phyloP scores from a whole-genome alignment of 176 grass and related monocot genomes.

The Raddia guianensis region DNA sequence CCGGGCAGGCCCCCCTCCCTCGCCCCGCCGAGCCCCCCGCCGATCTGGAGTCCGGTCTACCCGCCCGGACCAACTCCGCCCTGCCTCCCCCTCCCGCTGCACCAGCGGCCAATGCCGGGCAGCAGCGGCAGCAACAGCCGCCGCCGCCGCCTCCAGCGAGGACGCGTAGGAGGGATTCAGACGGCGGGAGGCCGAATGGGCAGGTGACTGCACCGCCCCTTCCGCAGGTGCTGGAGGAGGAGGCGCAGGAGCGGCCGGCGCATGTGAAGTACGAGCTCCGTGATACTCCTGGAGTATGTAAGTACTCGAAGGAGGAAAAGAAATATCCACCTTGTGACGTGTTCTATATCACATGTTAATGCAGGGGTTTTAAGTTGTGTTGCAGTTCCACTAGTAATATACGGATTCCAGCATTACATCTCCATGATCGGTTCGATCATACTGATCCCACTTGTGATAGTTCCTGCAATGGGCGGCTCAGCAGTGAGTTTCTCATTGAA shows the following conservation, averaged over 20 bases:
- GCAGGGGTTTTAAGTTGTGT: slow-evolving; percentile 23
- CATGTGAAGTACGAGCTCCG: slow-evolving; percentile 89
- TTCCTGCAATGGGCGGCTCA: slow-evolving; percentile 91
- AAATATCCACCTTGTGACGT: neutral
- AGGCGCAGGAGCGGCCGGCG: slow-evolving; percentile 47
- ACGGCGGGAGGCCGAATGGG: slow-evolving; percentile 53
- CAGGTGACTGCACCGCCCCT: slow-evolving; percentile 41
- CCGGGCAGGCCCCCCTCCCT: slow-evolving; percentile 61
- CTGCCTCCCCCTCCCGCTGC: slow-evolving; percentile 45
- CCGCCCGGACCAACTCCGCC: slow-evolving; percentile 33
- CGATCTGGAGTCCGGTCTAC: slow-evolving; percentile 83
- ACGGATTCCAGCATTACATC: slow-evolving; percentile 89
- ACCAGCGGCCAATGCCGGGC: slow-evolving; percentile 29
- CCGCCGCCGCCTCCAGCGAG: slow-evolving; percentile 33
- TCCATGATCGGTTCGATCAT: slow-evolving; percentile 98
- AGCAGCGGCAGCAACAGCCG: slow-evolving; percentile 4
- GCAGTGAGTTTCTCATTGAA: slow-evolving; percentile 54
- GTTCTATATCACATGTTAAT: slow-evolving; percentile 21
- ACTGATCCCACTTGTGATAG: slow-evolving; percentile 77
- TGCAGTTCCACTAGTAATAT: slow-evolving; percentile 76
- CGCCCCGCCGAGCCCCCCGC: slow-evolving; percentile 37
- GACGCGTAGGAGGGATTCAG: slow-evolving; percentile 64
- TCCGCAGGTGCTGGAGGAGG: slow-evolving; percentile 64
- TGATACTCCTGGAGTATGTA: slow-evolving; percentile 78
- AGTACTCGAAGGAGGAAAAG: slow-evolving; percentile 30